phyloP scores from a whole-genome alignment of 768 basidiomycete genomes.

The Trametes villosa region DNA sequence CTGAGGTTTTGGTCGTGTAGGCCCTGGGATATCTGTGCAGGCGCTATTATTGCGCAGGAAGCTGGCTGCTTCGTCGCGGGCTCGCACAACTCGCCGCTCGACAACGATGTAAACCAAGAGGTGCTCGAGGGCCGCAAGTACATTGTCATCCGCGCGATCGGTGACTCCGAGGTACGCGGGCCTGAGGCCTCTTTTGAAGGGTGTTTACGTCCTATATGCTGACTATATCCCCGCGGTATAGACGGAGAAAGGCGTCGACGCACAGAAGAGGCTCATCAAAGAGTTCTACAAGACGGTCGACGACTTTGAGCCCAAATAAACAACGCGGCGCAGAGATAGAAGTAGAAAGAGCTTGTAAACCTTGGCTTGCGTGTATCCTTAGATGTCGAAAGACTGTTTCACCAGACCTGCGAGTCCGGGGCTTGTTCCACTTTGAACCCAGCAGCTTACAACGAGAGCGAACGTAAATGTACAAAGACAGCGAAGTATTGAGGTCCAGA shows the following conservation, averaged over 20 bases:
- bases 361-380: not conserved
- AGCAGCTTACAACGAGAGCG: slow-evolving; percentile 21
- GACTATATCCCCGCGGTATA: slow-evolving; percentile 20
- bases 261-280: slow-evolving; percentile 78
- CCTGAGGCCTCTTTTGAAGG: not conserved
- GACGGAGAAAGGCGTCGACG: slow-evolving; percentile 67
- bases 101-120: slow-evolving; percentile 63
- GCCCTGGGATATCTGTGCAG: slow-evolving; percentile 92
- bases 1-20: slow-evolving; percentile 31
- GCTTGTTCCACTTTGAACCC: not conserved
- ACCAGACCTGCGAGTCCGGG: not conserved
- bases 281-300: slow-evolving; percentile 88
- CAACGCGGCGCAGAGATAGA: too few relatives aligned
- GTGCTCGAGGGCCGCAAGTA: slow-evolving; percentile 82
- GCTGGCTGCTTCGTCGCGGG: slow-evolving; percentile 85
- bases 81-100: slow-evolving; percentile 48
- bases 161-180: slow-evolving; percentile 52
- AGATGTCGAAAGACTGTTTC: not conserved
- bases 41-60: slow-evolving; percentile 88
- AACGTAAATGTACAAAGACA: slow-evolving; percentile 22
- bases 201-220: not conserved
- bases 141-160: slow-evolving; percentile 73
- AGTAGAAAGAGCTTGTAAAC: not conserved
- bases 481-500: slow-evolving; percentile 18
- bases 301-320: slow-evolving; percentile 62